Conservation (phyloP, 805 yeast species). For the Ogataea polymorpha region DNA sequence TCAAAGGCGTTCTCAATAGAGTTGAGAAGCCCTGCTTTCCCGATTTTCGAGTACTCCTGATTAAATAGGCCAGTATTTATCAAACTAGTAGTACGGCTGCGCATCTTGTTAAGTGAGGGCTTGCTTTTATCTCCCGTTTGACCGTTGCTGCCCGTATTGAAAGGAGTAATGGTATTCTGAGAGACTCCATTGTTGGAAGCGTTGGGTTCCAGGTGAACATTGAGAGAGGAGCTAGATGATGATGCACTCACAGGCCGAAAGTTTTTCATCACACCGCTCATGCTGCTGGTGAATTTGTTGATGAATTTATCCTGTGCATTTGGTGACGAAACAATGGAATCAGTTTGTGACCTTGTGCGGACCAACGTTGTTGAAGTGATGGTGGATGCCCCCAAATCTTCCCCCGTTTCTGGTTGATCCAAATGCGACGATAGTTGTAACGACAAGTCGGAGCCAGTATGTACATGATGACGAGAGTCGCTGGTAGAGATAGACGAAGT, state of each 20-base stretch:
- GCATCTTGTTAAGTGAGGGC: constrained; percentile 15
- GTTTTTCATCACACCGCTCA: constrained; percentile 36
- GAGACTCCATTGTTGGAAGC: background rate
- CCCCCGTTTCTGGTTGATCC: constrained; percentile 2
- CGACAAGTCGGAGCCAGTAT: constrained; percentile 10
- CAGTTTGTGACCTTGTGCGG: constrained; percentile 11
- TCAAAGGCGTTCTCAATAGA: constrained; percentile 35
- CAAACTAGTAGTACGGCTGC: constrained; percentile 34
- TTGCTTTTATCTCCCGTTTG: background rate
- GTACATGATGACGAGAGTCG: constrained; percentile 13
- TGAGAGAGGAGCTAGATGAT: constrained; percentile 32
- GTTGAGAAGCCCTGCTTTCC: constrained; percentile 22
- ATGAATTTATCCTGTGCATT: constrained; percentile 27
- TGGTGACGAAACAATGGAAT: constrained; percentile 14
- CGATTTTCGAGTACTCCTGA: constrained; percentile 2
- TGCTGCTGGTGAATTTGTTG: constrained; percentile 29
- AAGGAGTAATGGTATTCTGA: constrained; percentile 2
- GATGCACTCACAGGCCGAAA: constrained; percentile 34
- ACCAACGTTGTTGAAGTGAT: constrained; percentile 10
- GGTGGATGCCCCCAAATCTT: constrained; percentile 10
- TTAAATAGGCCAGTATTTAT: constrained; percentile 18
- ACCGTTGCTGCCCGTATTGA: background rate
- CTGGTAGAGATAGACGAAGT: constrained; percentile 30
- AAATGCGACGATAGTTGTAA: constrained; percentile 8
- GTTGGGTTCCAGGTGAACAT: constrained; percentile 13